Evolutionary conservation across 345 rosid species (phyloP), one percentile per base, ranked within the genome.

Genomic region (Gossypium thurberi): DNA sequence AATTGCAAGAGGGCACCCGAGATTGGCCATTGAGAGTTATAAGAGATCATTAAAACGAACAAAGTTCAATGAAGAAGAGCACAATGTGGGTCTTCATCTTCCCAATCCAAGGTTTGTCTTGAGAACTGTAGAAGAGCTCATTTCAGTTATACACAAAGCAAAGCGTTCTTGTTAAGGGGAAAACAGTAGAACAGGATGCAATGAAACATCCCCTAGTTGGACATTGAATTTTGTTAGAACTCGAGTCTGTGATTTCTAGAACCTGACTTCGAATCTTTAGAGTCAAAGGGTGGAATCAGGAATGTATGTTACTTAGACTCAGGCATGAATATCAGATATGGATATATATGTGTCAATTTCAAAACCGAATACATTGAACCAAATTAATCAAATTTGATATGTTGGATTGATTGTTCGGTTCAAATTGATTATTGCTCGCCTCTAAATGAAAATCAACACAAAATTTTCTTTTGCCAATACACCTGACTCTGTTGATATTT

Each of bases 1-100:
- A n/a, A 33, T 87, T 5, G 94, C 91, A 6, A 87, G 83, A 70
- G 94, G 85, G 66, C 88, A 78, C 72, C 94, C 94, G 40, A 76
- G 66, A 69, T 77, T 59, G 8, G 89, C 94, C 18, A 66, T 71
- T 13, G 85, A 81, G 62, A 86, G 81, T 76, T 90, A 78, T 84
- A 90, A 80, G 81, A 82, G 76, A 61, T 75, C 81, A 2, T 53
- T 86, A 51, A 75, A 18, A 14, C 52, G 12, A 15, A n/a, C 26
- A 8, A 87, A 80, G 9, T 82, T 83, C 57, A 72, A 57, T 15
- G 79, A 78, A 80, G 84, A 77, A 52, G 86, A 84, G 71, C 82
- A 78, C 70, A 21, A 37, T 1, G 58, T 65, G 13, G 78, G 83
- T 43, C 82, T 89, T 25, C 28, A 47, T 73, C 89, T 86, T 74